Percentiles rank a stretch among this genome's conserved stretches.
Conservation (phyloP, 352 stramenopile genomes). For the Phytophthora pluvialis region DNA sequence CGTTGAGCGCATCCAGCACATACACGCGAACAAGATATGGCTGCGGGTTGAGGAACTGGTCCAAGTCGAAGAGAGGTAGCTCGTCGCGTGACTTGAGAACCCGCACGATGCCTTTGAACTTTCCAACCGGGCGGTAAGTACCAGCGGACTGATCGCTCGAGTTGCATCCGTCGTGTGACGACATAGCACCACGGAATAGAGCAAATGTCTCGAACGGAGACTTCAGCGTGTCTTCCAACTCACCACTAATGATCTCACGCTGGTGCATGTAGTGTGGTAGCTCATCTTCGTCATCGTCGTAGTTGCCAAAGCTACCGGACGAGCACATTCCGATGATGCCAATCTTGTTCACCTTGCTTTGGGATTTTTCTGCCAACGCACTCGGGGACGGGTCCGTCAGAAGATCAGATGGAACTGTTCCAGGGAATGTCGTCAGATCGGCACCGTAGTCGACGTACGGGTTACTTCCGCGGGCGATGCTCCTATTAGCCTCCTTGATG, state of each 20-base stretch:
- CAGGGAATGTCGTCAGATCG: slow-evolving; percentile 69
- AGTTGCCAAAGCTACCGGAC: slow-evolving; percentile 39
- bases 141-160: slow-evolving; percentile 31
- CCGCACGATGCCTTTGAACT: slow-evolving; percentile 91
- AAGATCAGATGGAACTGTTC: slow-evolving; percentile 39
- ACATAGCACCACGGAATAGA: slow-evolving; percentile 66
- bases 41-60: slow-evolving; percentile 76
- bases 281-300: slow-evolving; percentile 67
- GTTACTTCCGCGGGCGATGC: slow-evolving; percentile 42
- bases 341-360: slow-evolving; percentile 16
- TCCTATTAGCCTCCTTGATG: slow-evolving; percentile 46
- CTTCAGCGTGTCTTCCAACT: slow-evolving; percentile 71
- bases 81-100: slow-evolving; percentile 78
- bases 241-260: slow-evolving; percentile 51
- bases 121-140: slow-evolving; percentile 68
- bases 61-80: slow-evolving; percentile 72
- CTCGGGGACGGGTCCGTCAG: slow-evolving; percentile 19
- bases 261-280: slow-evolving; percentile 73
- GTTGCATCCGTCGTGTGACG: slow-evolving; percentile 44
- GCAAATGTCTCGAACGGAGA: slow-evolving; percentile 87
- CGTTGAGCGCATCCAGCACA: slow-evolving; percentile 79
- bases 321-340: slow-evolving; percentile 20
- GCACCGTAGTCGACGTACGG: slow-evolving; percentile 67
- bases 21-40: slow-evolving; percentile 89
- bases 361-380: slow-evolving; percentile 2